Percentiles rank a stretch among this genome's conserved stretches.
Evolutionary conservation across 1,139 yeast species (phyloP).

Genomic region (Geotrichum armillariae): DNA sequence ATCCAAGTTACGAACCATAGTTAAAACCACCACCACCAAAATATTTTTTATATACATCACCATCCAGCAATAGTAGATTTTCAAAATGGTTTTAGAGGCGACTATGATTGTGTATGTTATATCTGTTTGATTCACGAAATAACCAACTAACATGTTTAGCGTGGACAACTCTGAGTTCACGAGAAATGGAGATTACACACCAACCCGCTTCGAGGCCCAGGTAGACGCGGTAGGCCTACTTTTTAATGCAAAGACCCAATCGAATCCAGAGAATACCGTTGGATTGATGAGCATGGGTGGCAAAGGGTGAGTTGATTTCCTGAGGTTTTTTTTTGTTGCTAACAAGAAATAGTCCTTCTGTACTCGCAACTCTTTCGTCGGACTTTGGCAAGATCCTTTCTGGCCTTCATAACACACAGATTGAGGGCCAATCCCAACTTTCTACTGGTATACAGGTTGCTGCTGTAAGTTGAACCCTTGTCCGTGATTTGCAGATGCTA

Average conservation of each 20-base stretch:
- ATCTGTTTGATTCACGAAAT: too few species aligned
- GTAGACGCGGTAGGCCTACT: conserved; percentile 87
- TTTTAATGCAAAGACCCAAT: conserved; percentile 79
- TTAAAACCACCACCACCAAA: too few species aligned
- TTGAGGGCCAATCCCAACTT: conserved; percentile 69
- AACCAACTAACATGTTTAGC: conserved; percentile 33
- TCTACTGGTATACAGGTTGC: conserved; percentile 93
- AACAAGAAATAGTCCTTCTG: conserved; percentile 55
- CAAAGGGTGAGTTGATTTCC: conserved; percentile 42
- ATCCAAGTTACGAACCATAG: too few species aligned
- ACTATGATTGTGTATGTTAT: conserved; percentile 73
- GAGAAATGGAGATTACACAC: conserved; percentile 92
- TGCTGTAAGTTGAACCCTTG: conserved; percentile 45
- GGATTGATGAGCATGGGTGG: conserved; percentile 91
- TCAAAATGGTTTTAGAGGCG: conserved; percentile 86
- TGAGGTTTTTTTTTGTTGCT: not conserved
- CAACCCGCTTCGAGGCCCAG: conserved; percentile 91
- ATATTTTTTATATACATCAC: too few species aligned
- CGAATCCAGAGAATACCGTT: conserved; percentile 93
- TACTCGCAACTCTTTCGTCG: conserved; percentile 80
- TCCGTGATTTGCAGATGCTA: conserved; percentile 1
- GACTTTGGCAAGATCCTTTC: conserved; percentile 85
- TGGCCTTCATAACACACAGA: conserved; percentile 83
- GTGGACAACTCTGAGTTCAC: conserved; percentile 95
- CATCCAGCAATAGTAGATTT: too few species aligned